These are phyloP conservation scores for Rhodotorula graminis DNA, from an alignment of 768 basidiomycete species.

Conservation along the genomic window DNA sequence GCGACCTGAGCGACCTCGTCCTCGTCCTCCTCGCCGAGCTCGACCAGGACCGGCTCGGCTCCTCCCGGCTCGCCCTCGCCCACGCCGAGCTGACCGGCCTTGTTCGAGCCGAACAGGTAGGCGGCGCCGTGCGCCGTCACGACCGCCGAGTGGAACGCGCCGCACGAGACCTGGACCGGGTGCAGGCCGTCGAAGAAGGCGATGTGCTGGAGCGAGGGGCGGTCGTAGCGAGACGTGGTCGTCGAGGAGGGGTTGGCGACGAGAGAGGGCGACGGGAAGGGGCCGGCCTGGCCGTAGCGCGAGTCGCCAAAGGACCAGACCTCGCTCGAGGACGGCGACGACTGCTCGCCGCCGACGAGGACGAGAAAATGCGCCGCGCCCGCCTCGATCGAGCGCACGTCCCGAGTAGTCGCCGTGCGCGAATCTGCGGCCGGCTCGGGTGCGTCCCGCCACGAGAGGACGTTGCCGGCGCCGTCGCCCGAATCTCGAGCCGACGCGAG, in stretches of 20 bases:
- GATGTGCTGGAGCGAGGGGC: not conserved
- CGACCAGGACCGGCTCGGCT: conserved; percentile 14
- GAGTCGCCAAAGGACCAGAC: conserved; percentile 25
- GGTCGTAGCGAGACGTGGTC: no score
- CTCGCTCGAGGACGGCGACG: not conserved
- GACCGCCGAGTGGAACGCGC: conserved; percentile 26
- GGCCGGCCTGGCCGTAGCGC: conserved; percentile 31
- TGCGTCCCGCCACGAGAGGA: no score
- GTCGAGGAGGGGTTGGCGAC: no score
- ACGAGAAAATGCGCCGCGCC: conserved; percentile 31
- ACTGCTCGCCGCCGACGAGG: conserved; percentile 1
- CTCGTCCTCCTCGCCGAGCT: not conserved
- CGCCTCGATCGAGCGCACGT: conserved; percentile 2
- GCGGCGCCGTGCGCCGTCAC: not conserved
- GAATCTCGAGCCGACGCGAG: no score
- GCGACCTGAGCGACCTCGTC: conserved; percentile 3
- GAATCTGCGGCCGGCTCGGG: no score
- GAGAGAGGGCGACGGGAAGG: not conserved
- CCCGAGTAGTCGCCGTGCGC: not conserved
- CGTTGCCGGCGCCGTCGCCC: no score
- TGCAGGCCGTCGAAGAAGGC: conserved; percentile 24
- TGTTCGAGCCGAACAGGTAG: conserved; percentile 19
- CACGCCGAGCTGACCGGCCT: conserved; percentile 6
- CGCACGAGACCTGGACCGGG: not conserved
- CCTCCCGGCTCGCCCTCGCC: conserved; percentile 3